These are phyloP conservation scores for Glycyrrhiza uralensis DNA, from an alignment of 306 rosid species.

Conservation along the genomic window DNA sequence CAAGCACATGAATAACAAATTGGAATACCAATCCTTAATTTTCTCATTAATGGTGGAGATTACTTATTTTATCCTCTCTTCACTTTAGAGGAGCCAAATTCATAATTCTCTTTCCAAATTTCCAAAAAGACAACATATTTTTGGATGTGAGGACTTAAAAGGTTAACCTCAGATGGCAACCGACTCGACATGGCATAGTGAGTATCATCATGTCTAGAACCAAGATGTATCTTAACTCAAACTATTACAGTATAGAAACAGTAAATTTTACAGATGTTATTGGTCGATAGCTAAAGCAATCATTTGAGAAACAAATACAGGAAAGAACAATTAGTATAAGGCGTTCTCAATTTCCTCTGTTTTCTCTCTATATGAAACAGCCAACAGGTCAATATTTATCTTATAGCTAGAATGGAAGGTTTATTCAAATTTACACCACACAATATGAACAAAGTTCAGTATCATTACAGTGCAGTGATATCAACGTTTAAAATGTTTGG, in stretches of 20 bases:
- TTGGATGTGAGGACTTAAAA: background rate
- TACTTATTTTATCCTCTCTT: too few relatives aligned
- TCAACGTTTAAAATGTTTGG: constrained; percentile 5
- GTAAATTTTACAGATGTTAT: background rate
- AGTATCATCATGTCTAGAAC: background rate
- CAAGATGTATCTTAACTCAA: background rate
- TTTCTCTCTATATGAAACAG: background rate
- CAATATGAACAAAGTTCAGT: background rate
- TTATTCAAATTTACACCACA: background rate
- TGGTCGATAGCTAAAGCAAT: background rate
- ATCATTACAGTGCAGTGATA: background rate
- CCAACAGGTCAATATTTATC: background rate
- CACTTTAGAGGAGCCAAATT: too few relatives aligned
- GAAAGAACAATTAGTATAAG: constrained; percentile 4
- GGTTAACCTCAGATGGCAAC: background rate
- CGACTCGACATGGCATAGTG: background rate
- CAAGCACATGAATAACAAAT: too few relatives aligned
- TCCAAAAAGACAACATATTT: background rate
- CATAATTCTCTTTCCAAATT: background rate
- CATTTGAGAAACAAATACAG: constrained; percentile 2
- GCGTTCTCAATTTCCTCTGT: background rate
- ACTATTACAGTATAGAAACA: background rate
- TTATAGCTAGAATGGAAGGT: background rate
- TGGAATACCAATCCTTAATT: too few relatives aligned
- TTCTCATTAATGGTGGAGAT: too few relatives aligned